Evolutionary conservation across 495 filamentous ascomycete species (phyloP).

Genomic region (Annulohypoxylon bovei): DNA sequence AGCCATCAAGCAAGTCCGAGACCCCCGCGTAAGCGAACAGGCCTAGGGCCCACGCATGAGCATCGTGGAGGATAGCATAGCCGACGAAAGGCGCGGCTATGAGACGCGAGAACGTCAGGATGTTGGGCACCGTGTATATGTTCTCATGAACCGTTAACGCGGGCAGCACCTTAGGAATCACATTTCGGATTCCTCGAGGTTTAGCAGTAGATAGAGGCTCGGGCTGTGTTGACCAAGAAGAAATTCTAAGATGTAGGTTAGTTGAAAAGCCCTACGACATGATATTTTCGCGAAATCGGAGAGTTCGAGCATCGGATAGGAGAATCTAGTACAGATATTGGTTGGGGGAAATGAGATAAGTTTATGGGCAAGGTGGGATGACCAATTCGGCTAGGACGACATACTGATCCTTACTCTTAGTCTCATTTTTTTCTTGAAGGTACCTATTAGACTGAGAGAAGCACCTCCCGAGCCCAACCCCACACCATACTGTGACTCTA

Average conservation of each 20-base stretch:
- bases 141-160: slow-evolving; percentile 77
- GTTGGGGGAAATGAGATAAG: not conserved
- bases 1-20: slow-evolving; percentile 92
- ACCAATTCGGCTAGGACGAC: slow-evolving; percentile 12
- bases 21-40: slow-evolving; percentile 92
- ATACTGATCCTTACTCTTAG: slow-evolving; percentile 30
- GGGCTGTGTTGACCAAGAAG: not conserved
- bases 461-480: not conserved
- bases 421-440: slow-evolving; percentile 11
- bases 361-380: not conserved
- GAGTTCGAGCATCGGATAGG: not conserved
- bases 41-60: slow-evolving; percentile 78
- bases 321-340: not conserved
- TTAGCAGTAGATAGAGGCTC: not conserved
- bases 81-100: slow-evolving; percentile 86
- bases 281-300: not conserved
- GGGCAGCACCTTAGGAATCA: slow-evolving; percentile 57
- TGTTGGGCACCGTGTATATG: slow-evolving; percentile 94
- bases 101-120: slow-evolving; percentile 88
- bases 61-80: slow-evolving; percentile 86
- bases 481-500: not conserved
- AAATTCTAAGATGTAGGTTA: slow-evolving; percentile 16
- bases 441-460: slow-evolving; percentile 10
- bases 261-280: not conserved
- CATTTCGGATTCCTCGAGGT: slow-evolving; percentile 40